Base-by-base conservation (phyloP, 2,329 filamentous ascomycete genomes). In the Cordyceps cateniannulata region DNA sequence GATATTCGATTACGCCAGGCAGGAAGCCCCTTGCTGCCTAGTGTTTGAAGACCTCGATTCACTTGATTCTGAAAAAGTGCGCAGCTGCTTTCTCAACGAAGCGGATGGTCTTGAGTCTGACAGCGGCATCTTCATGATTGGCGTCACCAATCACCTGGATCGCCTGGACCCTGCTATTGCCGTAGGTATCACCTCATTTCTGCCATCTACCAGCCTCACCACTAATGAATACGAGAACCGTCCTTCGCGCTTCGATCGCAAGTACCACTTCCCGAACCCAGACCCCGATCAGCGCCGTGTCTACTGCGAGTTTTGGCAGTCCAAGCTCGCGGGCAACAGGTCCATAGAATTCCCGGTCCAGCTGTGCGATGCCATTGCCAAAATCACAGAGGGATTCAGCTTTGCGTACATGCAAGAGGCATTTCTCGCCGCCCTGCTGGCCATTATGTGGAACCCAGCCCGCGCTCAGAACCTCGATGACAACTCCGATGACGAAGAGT, bases 1-100 rank as follows among this genome's bases (percentile, higher is more conserved):
- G 20, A 83, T 87, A 57, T 87, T 88, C 67, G 59, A 62, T 22
- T 84, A 83, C 63, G 87, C 87, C 0, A 76, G 87, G 24, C 75
- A 81, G 64, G 79, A 81, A 63, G 84, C 87, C 0, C 87, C 87
- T 0, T 90, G 86, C 73, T 82, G 88, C 63, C 79, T 90, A 3
- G 83, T 90, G 45, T 87, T 90, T 62, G 88, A 90, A 69, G 88
- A 90, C 64, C 78, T 90, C 5, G 88, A 90, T 69, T 85, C 82
- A 9, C 80, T 90, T 38, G 81, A 90, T 49, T 79, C 78, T 12
- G 81, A 86, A 59, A 64, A 69, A 2, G 83, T 87, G 16, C 78
- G 87, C 29, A 85, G 81, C 57, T 90, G 88, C 75, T 90, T 90
- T 72, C 77, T 90, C 52, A 90, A 90, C 68, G 86, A 90, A 70